Evolutionary conservation across 1,284 basidiomycete genomes (phyloP).

Genomic region (Xerocomus nothofagi): DNA sequence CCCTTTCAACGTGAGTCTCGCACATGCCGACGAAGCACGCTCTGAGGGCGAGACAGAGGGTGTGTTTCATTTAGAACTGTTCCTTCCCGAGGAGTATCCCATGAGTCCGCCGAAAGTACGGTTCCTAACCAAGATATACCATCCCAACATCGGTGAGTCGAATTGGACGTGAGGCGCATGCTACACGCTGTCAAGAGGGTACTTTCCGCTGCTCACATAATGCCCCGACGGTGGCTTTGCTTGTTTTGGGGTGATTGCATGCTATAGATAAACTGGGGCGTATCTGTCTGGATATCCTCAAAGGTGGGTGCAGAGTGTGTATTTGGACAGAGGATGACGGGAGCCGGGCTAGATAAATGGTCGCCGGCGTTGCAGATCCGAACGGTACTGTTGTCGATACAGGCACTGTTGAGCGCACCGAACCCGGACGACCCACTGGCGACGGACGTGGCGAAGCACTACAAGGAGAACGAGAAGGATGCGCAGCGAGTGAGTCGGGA

Average conservation of each 20-base stretch:
- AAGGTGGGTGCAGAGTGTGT: slow-evolving; percentile 55
- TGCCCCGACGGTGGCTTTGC: slow-evolving; percentile 6
- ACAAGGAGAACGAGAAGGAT: slow-evolving; percentile 95
- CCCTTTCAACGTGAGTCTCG: slow-evolving; percentile 83
- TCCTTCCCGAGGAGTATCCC: slow-evolving; percentile 98
- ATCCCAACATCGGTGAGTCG: slow-evolving; percentile 94
- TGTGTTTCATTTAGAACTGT: slow-evolving; percentile 93
- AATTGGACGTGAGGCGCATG: neutral
- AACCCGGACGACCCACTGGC: slow-evolving; percentile 99
- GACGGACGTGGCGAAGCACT: slow-evolving; percentile 97
- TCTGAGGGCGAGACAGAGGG: slow-evolving; percentile 63
- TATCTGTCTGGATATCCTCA: slow-evolving; percentile 97
- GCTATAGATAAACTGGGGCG: slow-evolving; percentile 90
- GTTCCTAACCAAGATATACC: slow-evolving; percentile 99
- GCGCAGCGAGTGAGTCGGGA: slow-evolving; percentile 88
- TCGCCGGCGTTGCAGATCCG: slow-evolving; percentile 97
- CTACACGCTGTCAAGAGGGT: slow-evolving; percentile 5
- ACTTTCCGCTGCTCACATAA: slow-evolving; percentile 24
- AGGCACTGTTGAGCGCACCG: slow-evolving; percentile 92
- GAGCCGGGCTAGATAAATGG: slow-evolving; percentile 82
- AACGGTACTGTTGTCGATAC: slow-evolving; percentile 94
- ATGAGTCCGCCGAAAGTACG: slow-evolving; percentile 99
- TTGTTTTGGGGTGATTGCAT: neutral
- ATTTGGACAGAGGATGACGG: neutral
- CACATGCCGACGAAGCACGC: neutral